These are phyloP conservation scores for Carpinus viminea DNA, from an alignment of 306 rosid genomes.

Conservation along the genomic window DNA sequence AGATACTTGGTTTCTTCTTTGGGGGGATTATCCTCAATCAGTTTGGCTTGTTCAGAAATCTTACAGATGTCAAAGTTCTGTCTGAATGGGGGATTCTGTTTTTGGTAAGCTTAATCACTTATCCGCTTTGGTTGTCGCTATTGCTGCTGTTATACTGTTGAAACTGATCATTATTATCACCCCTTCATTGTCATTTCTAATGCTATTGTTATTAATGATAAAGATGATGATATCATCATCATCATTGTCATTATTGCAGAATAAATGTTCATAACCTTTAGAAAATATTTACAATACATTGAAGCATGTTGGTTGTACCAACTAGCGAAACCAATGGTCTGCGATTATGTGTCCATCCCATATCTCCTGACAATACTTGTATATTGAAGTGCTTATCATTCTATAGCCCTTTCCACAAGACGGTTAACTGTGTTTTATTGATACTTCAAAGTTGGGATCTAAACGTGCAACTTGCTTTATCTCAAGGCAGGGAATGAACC, in stretches of 20 bases:
- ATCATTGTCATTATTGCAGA: not conserved
- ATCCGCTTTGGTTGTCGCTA: conserved; percentile 17
- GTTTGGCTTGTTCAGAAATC: conserved; percentile 92
- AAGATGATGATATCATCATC: not conserved
- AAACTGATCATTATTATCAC: conserved; percentile 18
- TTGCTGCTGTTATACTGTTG: conserved; percentile 20
- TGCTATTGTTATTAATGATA: not conserved
- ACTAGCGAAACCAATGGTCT: not conserved
- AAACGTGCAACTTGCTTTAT: not conserved
- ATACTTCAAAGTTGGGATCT: not conserved
- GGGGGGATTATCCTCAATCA: conserved; percentile 95
- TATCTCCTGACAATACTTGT: not conserved
- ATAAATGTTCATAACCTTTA: not conserved
- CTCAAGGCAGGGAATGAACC: not conserved
- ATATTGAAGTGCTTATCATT: not conserved
- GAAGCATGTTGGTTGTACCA: not conserved
- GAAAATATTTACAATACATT: not conserved
- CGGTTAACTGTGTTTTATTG: not conserved
- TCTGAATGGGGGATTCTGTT: conserved; percentile 99
- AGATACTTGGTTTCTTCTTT: conserved; percentile 98
- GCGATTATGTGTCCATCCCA: not conserved
- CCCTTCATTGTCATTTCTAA: not conserved
- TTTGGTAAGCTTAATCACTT: conserved; percentile 73
- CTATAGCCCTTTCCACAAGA: not conserved
- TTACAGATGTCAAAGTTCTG: conserved; percentile 84